Evolutionary conservation across 2,329 filamentous ascomycete genomes (phyloP).

Genomic region (Penicillium sp.): DNA sequence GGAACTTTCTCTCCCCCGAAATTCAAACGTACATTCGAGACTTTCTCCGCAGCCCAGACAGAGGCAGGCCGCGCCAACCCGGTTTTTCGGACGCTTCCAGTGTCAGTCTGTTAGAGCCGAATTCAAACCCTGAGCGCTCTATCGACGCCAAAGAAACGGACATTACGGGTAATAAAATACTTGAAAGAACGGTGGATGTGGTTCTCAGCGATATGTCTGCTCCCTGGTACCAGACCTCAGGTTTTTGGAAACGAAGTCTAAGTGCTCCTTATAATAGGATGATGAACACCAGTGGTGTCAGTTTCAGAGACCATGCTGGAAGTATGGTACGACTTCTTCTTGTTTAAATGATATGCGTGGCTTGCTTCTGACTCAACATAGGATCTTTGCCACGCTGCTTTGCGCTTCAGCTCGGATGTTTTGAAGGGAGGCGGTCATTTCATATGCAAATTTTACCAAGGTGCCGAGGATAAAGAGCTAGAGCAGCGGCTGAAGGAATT

Average conservation of each 20-base stretch:
- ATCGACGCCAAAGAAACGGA: neutral
- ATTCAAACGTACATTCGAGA: constrained; percentile 76
- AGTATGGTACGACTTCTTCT: constrained; percentile 72
- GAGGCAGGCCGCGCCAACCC: constrained; percentile 52
- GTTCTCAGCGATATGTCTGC: constrained; percentile 99
- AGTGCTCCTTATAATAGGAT: constrained; percentile 97
- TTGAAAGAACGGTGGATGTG: constrained; percentile 72
- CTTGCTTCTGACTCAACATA: constrained; percentile 40
- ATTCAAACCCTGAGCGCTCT: neutral
- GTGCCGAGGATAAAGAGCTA: constrained; percentile 76
- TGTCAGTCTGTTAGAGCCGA: constrained; percentile 14
- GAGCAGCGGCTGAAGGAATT: constrained; percentile 72
- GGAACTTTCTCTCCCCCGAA: constrained; percentile 76
- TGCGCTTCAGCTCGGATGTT: constrained; percentile 82
- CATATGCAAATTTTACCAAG: constrained; percentile 97
- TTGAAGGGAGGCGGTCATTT: constrained; percentile 82
- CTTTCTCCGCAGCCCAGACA: constrained; percentile 66
- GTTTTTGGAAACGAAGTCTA: constrained; percentile 82
- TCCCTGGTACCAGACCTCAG: constrained; percentile 81
- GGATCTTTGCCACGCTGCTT: constrained; percentile 85
- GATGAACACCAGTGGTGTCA: constrained; percentile 95
- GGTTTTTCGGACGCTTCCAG: constrained; percentile 1
- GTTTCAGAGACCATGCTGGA: constrained; percentile 81
- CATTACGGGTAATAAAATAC: neutral
- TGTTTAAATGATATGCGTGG: neutral